Base-by-base conservation (phyloP, 805 yeast genomes). In the Zygoascus bituminiphila region DNA sequence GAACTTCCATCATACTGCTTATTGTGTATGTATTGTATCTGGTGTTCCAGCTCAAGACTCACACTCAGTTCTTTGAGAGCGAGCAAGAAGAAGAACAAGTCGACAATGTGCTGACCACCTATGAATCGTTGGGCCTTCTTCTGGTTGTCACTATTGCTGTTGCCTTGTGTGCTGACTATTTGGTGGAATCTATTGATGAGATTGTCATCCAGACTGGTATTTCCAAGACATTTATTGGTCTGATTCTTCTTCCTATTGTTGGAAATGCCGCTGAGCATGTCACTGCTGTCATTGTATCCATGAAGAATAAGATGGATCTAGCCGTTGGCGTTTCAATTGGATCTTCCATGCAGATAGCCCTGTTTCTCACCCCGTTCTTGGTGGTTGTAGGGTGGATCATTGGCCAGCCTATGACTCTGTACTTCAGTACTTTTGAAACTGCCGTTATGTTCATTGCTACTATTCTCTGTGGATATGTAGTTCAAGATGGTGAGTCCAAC, bases 261-360 rank as follows among this genome's bases (percentile, higher is more conserved):
- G 98, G 98, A 49, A 93, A 93, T 61, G 98, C 98, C 2, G 98
- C 98, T 10, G 98, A 93, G 67, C 98, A 93, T 66, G 98, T 88
- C 46, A 93, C 98, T 17, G 96, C 98, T 2, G 84, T 93, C 33
- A 77, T 88, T 53, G 98, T 93, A 44, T 98, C 98, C 20, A 79
- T 81, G 76, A 88, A 88, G 69, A 87, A 93, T 67, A 93, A 93
- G 69, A 93, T 93, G 96, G 98, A 93, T 65, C 76, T 93, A 51
- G 97, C 98, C 12, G 77, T 93, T 57, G 95, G 96, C 50, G 98
- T 93, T 42, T 98, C 98, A 2, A 82, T 93, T 51, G 98, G 98
- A 19, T 85, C 95, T 0, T 88, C 96, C 2, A 77, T 93, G 66
- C 98, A 93, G 68, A 89, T 93, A 59, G 95, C 98, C 2, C 69